Conservation (phyloP, 495 filamentous ascomycete species). For the Penicillium coffeae region DNA sequence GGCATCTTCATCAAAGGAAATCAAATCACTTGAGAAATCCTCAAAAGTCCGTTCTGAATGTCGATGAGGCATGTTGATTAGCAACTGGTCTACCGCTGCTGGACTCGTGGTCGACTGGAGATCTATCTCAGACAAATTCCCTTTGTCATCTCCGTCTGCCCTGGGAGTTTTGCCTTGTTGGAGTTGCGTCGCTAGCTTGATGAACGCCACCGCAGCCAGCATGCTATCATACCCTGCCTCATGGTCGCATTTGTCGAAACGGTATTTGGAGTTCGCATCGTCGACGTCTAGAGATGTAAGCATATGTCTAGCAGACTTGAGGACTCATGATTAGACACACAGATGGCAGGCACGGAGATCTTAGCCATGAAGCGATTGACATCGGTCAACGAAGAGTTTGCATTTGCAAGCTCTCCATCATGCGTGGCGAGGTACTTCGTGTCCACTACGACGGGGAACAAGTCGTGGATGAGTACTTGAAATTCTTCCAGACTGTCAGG, state of each 20-base stretch:
- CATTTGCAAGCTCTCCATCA: slow-evolving; percentile 47
- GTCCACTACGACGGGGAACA: slow-evolving; percentile 70
- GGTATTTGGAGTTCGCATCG: slow-evolving; percentile 46
- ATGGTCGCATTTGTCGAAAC: slow-evolving; percentile 42
- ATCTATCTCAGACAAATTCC: too few species aligned
- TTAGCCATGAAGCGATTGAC: slow-evolving; percentile 40
- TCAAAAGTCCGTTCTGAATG: neutral
- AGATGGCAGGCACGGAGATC: slow-evolving; percentile 40
- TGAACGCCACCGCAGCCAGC: slow-evolving; percentile 62
- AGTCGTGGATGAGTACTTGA: slow-evolving; percentile 42
- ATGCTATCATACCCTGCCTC: slow-evolving; percentile 74
- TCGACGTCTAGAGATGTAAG: slow-evolving; percentile 26
- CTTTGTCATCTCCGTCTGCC: too few species aligned
- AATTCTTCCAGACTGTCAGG: slow-evolving; percentile 62
- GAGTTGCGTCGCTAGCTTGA: slow-evolving; percentile 57
- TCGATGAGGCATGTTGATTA: neutral
- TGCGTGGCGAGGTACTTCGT: slow-evolving; percentile 73
- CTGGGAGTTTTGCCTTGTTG: slow-evolving; percentile 11
- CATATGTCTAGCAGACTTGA: neutral
- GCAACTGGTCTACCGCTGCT: neutral
- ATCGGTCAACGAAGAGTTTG: slow-evolving; percentile 47
- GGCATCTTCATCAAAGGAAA: neutral
- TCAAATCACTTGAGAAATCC: neutral
- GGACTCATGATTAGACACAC: slow-evolving; percentile 24
- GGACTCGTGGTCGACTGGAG: neutral